Evolutionary conservation across 179 eudicot species (phyloP).

Genomic region (Beta lomatogona): DNA sequence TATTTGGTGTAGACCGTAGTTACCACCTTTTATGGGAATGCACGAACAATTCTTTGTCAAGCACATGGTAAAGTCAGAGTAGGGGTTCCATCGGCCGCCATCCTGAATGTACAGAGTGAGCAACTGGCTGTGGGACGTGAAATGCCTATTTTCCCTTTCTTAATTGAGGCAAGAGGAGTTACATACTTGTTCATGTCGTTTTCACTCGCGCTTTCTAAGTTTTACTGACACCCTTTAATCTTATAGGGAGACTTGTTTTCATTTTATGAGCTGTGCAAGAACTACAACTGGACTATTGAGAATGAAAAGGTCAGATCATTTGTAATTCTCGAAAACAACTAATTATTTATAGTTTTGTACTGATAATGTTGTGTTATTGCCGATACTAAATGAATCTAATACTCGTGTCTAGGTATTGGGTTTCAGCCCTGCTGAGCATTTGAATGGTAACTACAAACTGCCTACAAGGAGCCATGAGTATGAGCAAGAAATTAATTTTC

Average conservation of each 20-base stretch:
- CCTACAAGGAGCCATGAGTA: slow-evolving; percentile 28
- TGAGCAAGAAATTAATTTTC: slow-evolving; percentile 45
- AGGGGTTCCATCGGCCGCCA: slow-evolving; percentile 69
- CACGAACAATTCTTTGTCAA: slow-evolving; percentile 54
- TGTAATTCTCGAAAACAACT: slow-evolving; percentile 7
- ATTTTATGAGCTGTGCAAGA: slow-evolving; percentile 77
- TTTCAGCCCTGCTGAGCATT: slow-evolving; percentile 42
- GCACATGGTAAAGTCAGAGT: slow-evolving; percentile 62
- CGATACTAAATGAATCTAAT: slow-evolving; percentile 5
- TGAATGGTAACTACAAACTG: slow-evolving; percentile 23
- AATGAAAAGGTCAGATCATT: slow-evolving; percentile 50
- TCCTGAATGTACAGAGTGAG: slow-evolving; percentile 75
- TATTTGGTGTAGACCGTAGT: slow-evolving; percentile 44
- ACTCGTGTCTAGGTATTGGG: slow-evolving; percentile 50
- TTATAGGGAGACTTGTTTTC: slow-evolving; percentile 83
- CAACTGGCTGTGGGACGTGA: slow-evolving; percentile 69
- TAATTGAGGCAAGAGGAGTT: slow-evolving; percentile 54
- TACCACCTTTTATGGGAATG: slow-evolving; percentile 64
- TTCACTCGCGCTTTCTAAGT: slow-evolving; percentile 4
- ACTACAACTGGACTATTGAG: slow-evolving; percentile 72
- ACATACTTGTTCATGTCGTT: slow-evolving; percentile 15
- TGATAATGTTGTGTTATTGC: slow-evolving; percentile 15
- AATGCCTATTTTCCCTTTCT: slow-evolving; percentile 72
- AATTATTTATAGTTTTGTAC: neutral
- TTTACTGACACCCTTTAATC: slow-evolving; percentile 21